Evolutionary conservation across 257 asterid genomes (phyloP).

Genomic region (Capsicum rhomboideum): DNA sequence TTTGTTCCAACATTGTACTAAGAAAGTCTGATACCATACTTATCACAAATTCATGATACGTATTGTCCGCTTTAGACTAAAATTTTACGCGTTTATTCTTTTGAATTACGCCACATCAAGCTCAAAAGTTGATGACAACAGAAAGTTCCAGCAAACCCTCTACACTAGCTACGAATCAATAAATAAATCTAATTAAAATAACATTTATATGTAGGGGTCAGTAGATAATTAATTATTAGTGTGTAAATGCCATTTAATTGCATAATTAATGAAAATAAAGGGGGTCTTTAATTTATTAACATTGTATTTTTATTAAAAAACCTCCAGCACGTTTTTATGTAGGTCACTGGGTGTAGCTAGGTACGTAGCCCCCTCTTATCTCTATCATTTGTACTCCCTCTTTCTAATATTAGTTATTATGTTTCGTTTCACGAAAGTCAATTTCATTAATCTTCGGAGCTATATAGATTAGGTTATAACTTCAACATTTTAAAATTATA

Average conservation of each 20-base stretch:
- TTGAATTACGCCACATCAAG: not conserved
- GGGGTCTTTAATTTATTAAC: not conserved
- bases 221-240: not conserved
- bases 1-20: not conserved
- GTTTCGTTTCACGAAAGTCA: no score
- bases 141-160: not conserved
- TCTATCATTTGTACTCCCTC: not conserved
- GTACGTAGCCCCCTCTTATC: not conserved
- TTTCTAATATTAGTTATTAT: no score
- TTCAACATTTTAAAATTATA: no score
- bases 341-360: no score
- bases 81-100: not conserved
- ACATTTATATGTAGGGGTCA: not conserved
- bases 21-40: not conserved
- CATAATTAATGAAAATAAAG: not conserved
- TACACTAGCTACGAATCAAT: not conserved
- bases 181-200: not conserved
- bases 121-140: not conserved
- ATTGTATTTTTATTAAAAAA: not conserved
- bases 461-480: no score
- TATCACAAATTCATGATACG: not conserved
- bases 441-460: no score
- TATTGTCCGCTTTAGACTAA: rapidly evolving
- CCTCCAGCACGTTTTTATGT: not conserved
- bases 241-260: not conserved